phyloP scores from a whole-genome alignment of 2,329 filamentous ascomycete genomes.

The Verticillium tricorpus region DNA sequence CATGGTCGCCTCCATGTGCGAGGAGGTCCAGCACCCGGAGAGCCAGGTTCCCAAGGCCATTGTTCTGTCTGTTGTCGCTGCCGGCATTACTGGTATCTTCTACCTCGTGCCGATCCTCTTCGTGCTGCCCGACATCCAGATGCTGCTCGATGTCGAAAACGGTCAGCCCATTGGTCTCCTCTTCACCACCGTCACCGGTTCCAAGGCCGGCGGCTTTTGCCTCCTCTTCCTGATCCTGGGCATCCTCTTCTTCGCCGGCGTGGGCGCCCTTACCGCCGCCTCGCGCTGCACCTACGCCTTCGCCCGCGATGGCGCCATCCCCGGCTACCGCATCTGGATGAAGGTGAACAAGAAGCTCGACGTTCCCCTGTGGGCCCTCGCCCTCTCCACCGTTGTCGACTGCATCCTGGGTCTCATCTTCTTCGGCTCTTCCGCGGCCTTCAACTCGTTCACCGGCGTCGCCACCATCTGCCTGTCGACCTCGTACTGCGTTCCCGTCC shows the following conservation, averaged over 20 bases:
- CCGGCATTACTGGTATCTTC: conserved; percentile 59
- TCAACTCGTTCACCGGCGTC: conserved; percentile 75
- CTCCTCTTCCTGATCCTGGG: conserved; percentile 72
- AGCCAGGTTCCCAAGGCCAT: conserved; percentile 69
- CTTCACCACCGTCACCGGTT: conserved; percentile 73
- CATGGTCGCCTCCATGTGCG: conserved; percentile 68
- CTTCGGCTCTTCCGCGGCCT: conserved; percentile 72
- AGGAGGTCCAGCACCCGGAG: conserved; percentile 66
- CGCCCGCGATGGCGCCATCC: conserved; percentile 70
- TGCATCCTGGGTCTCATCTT: conserved; percentile 73
- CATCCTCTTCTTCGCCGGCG: conserved; percentile 72
- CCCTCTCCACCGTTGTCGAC: conserved; percentile 64
- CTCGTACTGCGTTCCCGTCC: conserved; percentile 71
- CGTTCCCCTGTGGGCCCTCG: conserved; percentile 66
- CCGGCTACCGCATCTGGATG: conserved; percentile 62
- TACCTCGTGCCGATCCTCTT: conserved; percentile 74
- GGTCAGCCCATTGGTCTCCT: conserved; percentile 72
- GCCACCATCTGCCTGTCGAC: conserved; percentile 74
- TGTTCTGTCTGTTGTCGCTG: conserved; percentile 63
- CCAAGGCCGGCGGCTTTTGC: conserved; percentile 67
- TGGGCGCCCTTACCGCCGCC: conserved; percentile 69
- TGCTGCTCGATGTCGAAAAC: conserved; percentile 61
- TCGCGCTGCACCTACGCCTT: conserved; percentile 74
- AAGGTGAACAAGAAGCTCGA: conserved; percentile 60
- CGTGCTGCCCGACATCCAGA: conserved; percentile 63